Percentiles rank a stretch among this genome's conserved stretches.
Conservation (phyloP, 163 green algal species). For the Chlorella variabilis region DNA sequence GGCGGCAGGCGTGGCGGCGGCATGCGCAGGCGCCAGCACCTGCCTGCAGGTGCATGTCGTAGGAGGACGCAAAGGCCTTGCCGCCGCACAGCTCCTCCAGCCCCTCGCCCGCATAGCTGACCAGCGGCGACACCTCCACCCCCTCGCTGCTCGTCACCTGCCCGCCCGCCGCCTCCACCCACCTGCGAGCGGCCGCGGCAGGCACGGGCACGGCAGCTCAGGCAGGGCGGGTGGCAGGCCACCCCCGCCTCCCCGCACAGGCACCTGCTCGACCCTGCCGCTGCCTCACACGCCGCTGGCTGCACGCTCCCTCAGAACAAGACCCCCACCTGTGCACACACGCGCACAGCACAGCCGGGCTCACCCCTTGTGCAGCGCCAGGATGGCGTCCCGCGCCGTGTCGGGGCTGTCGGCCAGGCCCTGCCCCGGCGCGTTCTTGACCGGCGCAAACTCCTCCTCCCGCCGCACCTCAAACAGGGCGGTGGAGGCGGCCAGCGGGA, state of each 20-base stretch:
- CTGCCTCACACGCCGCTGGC: too few relatives aligned
- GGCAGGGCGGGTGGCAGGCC: neutral
- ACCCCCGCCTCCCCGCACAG: too few relatives aligned
- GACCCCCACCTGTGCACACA: too few relatives aligned
- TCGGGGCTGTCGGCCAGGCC: conserved; percentile 77
- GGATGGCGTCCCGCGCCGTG: conserved; percentile 74
- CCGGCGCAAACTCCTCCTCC: conserved; percentile 89
- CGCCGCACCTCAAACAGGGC: conserved; percentile 81
- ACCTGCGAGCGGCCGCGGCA: conserved; percentile 34
- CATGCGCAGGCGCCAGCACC: neutral
- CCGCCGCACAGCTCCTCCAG: conserved; percentile 63
- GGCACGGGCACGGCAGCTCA: neutral
- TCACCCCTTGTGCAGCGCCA: conserved; percentile 76
- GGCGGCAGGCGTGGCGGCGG: neutral
- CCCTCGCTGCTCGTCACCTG: conserved; percentile 40
- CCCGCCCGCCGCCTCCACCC: conserved; percentile 67
- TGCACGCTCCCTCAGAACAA: too few relatives aligned
- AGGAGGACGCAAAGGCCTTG: conserved; percentile 36
- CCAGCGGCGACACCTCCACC: conserved; percentile 80
- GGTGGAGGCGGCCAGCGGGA: conserved; percentile 65
- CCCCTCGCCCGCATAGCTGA: conserved; percentile 89
- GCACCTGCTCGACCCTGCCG: too few relatives aligned
- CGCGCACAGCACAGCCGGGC: too few relatives aligned
- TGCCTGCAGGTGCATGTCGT: conserved; percentile 34
- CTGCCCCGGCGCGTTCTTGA: conserved; percentile 89